Evolutionary conservation across 306 rosid species (phyloP).

Genomic region (Cicer bijugum): DNA sequence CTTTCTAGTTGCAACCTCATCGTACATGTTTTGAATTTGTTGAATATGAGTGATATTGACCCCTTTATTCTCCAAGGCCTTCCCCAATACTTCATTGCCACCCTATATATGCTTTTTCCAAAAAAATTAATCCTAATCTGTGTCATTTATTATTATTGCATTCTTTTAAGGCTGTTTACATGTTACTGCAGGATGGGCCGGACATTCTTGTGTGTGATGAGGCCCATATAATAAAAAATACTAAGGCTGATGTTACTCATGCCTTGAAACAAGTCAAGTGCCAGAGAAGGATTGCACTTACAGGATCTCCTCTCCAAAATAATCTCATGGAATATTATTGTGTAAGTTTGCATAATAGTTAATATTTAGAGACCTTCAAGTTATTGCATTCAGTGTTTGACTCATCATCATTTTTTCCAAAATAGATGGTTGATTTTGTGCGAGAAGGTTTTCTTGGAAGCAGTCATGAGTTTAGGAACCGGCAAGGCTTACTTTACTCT

Average conservation of each 20-base stretch:
- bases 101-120: no score
- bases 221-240: constrained; percentile 96
- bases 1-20: no score
- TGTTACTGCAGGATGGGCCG: constrained; percentile 81
- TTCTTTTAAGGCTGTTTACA: constrained; percentile 36
- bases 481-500: constrained; percentile 61
- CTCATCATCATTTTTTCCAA: constrained; percentile 39
- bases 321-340: constrained; percentile 99
- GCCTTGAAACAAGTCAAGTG: constrained; percentile 95
- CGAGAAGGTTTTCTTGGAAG: constrained; percentile 99
- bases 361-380: constrained; percentile 25
- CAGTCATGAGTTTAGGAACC: constrained; percentile 98
- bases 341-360: constrained; percentile 58
- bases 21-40: no score
- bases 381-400: constrained; percentile 33
- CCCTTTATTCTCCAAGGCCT: no score
- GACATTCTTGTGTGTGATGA: constrained; percentile 98
- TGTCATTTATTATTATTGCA: constrained; percentile 38
- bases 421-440: constrained; percentile 99
- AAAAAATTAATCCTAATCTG: not conserved
- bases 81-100: no score
- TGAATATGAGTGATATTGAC: no score
- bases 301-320: constrained; percentile 99
- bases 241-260: constrained; percentile 85
- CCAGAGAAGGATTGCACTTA: constrained; percentile 96